Evolutionary conservation across 2,329 filamentous ascomycete genomes (phyloP), one percentile per base, ranked within the genome.

Genomic region (Allantophomopsis cytisporea): DNA sequence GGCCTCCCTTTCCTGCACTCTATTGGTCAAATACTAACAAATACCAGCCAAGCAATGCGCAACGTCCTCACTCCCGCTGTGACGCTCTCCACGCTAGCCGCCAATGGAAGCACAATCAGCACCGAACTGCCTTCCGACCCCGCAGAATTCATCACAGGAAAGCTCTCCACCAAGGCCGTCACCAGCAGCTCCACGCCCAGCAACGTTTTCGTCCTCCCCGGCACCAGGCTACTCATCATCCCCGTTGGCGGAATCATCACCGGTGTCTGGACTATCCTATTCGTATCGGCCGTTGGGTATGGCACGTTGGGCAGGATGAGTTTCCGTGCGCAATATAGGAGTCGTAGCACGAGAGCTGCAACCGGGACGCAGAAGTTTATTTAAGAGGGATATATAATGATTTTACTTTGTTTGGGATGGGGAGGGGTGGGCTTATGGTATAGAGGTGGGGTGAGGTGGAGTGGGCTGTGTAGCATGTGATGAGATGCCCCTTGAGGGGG

Each of bases 191-290:
- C 50, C 39, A 57, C 64, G n/a, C 39, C 47, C 8, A 49, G 46
- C 23, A 39, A 43, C 8, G 73, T 78, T 1, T 86, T 86, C 47
- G 65, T 83, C 12, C 61, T 87, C 1, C 82, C 82, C 0, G 82
- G 82, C 35, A 68, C 74, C 31, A 68, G 73, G 43, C 66, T 86
- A 39, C 65, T 82, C 50, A 73, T 85, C 43, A 78, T 83, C 57
- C 81, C 82, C 7, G 62, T 80, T 21, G 82, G 82, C 14, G 61
- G 80, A n/a, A 61, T 83, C 47, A 67, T 87, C 49, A 80, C 73
- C 2, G 61, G 69, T 31, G 51, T 70, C 11, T 87, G 82, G 79
- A 57, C 74, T 2, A 45, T 69, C 1, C 43, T 81, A 15, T 73
- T 78, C 18, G 38, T 76, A 6, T 56, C 57, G 0, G 72, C 69